Evolutionary conservation across 2,329 filamentous ascomycete species (phyloP).

Genomic region (Xylaria sp.): DNA sequence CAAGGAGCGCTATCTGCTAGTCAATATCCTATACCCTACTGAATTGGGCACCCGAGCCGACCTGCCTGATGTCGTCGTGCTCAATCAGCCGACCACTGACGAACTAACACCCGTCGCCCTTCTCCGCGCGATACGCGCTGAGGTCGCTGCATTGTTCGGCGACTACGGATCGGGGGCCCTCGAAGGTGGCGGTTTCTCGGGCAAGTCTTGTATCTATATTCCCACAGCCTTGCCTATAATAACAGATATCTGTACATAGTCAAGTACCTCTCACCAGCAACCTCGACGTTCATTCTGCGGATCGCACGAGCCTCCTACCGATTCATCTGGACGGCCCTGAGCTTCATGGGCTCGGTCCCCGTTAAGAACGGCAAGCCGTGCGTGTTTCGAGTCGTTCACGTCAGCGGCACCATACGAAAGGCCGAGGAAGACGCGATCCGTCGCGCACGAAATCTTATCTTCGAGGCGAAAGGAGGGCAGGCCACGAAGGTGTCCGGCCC

Average conservation of each 20-base stretch:
- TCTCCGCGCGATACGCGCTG: conserved; percentile 73
- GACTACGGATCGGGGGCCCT: conserved; percentile 86
- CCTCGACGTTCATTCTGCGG: conserved; percentile 90
- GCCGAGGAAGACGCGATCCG: conserved; percentile 89
- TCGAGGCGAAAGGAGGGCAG: conserved; percentile 67
- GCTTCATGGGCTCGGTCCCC: conserved; percentile 78
- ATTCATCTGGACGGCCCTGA: conserved; percentile 89
- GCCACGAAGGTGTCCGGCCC: conserved; percentile 43
- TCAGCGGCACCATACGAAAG: conserved; percentile 93
- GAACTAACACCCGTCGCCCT: conserved; percentile 74
- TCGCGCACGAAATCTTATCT: conserved; percentile 76
- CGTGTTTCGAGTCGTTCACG: conserved; percentile 83
- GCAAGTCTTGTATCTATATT: conserved; percentile 55
- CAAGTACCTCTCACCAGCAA: conserved; percentile 92
- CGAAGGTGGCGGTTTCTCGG: conserved; percentile 69
- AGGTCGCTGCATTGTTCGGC: conserved; percentile 80
- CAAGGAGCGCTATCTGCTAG: conserved; percentile 94
- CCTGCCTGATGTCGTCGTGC: conserved; percentile 71
- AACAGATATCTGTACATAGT: conserved; percentile 61
- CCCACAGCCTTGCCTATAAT: conserved; percentile 31
- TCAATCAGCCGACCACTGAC: conserved; percentile 82
- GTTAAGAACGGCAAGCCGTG: conserved; percentile 70
- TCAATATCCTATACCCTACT: conserved; percentile 89
- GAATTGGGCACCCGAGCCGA: conserved; percentile 53
- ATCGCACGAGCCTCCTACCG: conserved; percentile 85